A percentile compares a stretch with the other conserved stretches of the same genome.
Conservation (phyloP, 176 grass and related monocot species). For the Eragrostis nindensis region DNA sequence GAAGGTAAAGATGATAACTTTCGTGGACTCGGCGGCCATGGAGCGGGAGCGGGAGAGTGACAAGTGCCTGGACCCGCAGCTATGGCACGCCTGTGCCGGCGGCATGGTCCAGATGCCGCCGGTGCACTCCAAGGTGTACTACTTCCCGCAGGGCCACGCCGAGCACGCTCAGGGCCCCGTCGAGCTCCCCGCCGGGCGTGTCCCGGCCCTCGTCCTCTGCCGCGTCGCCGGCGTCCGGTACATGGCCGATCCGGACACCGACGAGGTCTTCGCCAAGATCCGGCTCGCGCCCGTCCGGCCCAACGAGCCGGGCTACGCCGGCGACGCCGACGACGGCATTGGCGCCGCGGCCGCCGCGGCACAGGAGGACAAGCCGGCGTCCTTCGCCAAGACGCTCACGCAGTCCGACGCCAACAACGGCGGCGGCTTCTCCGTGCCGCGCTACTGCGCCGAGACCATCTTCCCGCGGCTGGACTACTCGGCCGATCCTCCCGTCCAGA, state of each 20-base stretch:
- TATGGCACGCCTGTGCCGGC: conserved; percentile 94
- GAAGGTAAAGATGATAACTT: conserved; percentile 49
- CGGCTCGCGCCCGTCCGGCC: conserved; percentile 54
- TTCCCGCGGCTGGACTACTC: conserved; percentile 96
- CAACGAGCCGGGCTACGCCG: conserved; percentile 39
- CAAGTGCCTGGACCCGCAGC: conserved; percentile 72
- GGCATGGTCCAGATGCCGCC: conserved; percentile 84
- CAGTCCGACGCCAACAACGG: conserved; percentile 99
- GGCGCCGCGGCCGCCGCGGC: conserved; percentile 43
- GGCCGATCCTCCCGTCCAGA: conserved; percentile 93
- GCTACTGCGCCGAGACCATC: conserved; percentile 99
- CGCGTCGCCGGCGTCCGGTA: conserved; percentile 55
- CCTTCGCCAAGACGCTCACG: conserved; percentile 97
- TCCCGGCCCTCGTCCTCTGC: conserved; percentile 65
- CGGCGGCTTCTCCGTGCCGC: conserved; percentile 93
- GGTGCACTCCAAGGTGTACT: conserved; percentile 75
- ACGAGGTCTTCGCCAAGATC: conserved; percentile 94
- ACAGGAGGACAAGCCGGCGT: conserved; percentile 65
- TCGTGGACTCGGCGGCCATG: conserved; percentile 64
- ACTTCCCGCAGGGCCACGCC: conserved; percentile 94
- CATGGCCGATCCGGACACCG: conserved; percentile 81
- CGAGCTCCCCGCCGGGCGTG: conserved; percentile 16
- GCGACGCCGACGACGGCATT: conserved; percentile 53
- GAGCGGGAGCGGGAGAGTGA: conserved; percentile 54
- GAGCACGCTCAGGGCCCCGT: conserved; percentile 67